phyloP scores from a whole-genome alignment of 2,329 filamentous ascomycete species.

The Aspergillus felis region DNA sequence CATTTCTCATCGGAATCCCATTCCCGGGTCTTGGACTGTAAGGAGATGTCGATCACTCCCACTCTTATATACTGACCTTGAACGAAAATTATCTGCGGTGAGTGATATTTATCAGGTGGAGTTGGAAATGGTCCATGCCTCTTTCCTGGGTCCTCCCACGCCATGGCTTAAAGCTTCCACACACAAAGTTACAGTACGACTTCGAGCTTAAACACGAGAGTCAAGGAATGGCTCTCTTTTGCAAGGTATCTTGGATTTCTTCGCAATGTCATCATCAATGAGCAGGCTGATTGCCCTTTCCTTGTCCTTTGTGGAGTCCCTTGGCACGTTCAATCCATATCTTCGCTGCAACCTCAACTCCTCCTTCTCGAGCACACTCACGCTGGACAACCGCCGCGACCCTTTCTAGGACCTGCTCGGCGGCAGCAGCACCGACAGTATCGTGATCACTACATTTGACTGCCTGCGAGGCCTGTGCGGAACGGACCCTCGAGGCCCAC shows the following conservation, averaged over 20 bases:
- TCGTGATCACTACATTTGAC: background rate
- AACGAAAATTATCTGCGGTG: background rate
- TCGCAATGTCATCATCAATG: background rate
- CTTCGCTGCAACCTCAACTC: constrained; percentile 41
- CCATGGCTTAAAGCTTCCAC: background rate
- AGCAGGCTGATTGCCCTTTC: constrained; percentile 32
- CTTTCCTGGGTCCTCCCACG: background rate
- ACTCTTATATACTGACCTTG: background rate
- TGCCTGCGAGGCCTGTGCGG: background rate
- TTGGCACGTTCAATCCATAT: constrained; percentile 52
- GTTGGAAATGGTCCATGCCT: background rate
- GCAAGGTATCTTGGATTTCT: constrained; percentile 1
- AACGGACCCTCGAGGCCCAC: constrained; percentile 33
- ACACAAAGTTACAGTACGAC: background rate
- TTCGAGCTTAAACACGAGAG: background rate
- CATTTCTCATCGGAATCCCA: no score
- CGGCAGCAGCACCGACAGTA: constrained; percentile 52
- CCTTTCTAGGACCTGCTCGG: constrained; percentile 56
- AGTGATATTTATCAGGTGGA: background rate
- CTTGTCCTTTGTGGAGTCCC: constrained; percentile 44
- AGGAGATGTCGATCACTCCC: background rate
- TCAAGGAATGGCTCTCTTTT: background rate
- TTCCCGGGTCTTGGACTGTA: no score
- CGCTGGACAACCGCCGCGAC: constrained; percentile 59
- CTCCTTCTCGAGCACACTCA: constrained; percentile 45